Evolutionary conservation across 805 yeast genomes (phyloP), one percentile per base, ranked within the genome.

Genomic region (Ogataea henricii): DNA sequence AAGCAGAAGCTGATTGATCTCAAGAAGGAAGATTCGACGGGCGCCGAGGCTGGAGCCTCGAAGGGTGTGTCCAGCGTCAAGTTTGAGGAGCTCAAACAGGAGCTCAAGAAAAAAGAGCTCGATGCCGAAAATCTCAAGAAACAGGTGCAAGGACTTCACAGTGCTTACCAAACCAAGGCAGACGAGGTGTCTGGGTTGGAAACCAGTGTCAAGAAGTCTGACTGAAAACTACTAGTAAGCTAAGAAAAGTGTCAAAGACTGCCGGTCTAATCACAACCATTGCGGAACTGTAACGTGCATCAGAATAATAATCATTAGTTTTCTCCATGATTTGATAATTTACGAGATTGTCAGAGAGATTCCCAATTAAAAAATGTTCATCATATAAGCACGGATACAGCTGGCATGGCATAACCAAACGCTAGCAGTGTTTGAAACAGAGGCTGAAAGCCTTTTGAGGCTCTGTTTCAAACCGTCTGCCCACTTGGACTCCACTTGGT

Each of bases 101-200:
- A 41, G 9, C 38, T 52, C 18, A 51, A 51, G 33, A 51, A 51
- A 34, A 54, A 54, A 22, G 53, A 58, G 29, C 23, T 55, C 3
- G 63, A 59, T 42, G 48, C 44, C 33, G 66, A 60, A 4, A 60
- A 69, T 3, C 62, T 77, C 57, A 73, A 69, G 54, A 74, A 72
- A 50, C 81, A 77, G 58, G 59, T 76, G 43, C 54, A 60, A 16
- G 74, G 76, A 3, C 62, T 72, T 40, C 76, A 70, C 57, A 56
- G 50, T 9, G 71, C 74, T 8, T 76, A 74, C 54, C 70, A 74
- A 40, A 53, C 56, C 13, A 72, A 74, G 62, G 69, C 64, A 9
- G 61, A 60, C 39, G 50, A 46, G 21, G 26, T 22, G 4, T 40
- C 23, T 6, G 13, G 27, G 1, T 34, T 27, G 6, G 16, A 12